Evolutionary conservation across 1,139 yeast genomes (phyloP), one percentile per base, ranked within the genome.

Genomic region (Saccharomyces pastorianus): DNA sequence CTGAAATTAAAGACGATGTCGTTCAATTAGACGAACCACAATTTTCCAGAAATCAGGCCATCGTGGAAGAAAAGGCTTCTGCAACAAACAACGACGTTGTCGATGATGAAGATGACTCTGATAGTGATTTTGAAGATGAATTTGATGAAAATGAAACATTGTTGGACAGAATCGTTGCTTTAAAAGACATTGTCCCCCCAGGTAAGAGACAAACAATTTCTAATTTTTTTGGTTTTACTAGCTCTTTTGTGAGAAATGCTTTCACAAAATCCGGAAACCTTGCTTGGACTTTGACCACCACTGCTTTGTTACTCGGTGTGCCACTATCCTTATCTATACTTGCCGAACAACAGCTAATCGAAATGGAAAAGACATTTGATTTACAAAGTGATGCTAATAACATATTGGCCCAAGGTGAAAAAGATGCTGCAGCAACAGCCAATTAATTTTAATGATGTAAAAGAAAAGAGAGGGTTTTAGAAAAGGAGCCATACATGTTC

Each of bases 181-280:
- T 93, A 65, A 89, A 84, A 73, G 98, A 93, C 70, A 88, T 91
- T 57, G 77, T 93, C 57, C 89, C 97, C 48, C 98, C 98, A 62
- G 80, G 81, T 64, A 91, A 88, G 72, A 85, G 98, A 76, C 64
- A 71, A 32, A 60, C 69, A 44, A 62, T 77, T 38, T 59, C 68
- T 51, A 67, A 70, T 51, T 69, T 76, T 38, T 69, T 74, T 49
- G 70, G 71, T 46, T 58, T 70, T 26, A 65, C 77, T 42, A 70
- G 73, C 60, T 66, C 72, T 46, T 70, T 73, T 47, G 66, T 82
- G 50, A 73, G 76, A 55, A 58, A 77, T 54, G 77, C 83, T 41
- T 73, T 83, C 56, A 69, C 75, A 58, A 81, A 80, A 63, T 78
- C 88, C 55, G 96, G 97, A 57, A 79, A 80, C 64, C 76, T 87